Evolutionary conservation across 495 filamentous ascomycete genomes (phyloP).

Genomic region (Aspergillus baeticus): DNA sequence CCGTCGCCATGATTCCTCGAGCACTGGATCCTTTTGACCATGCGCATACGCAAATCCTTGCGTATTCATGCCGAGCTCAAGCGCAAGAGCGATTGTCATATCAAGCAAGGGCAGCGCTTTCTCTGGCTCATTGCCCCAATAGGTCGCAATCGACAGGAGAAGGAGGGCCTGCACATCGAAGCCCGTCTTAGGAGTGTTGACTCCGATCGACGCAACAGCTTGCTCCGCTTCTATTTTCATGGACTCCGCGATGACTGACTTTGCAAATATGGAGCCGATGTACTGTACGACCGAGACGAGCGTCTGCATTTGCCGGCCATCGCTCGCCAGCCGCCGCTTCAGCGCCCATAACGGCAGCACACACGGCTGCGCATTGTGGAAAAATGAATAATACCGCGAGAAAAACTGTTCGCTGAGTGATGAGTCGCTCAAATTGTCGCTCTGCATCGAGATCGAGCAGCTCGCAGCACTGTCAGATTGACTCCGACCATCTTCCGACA

Average conservation of each 20-base stretch:
- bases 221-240: not conserved
- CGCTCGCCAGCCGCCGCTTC: slow-evolving; percentile 1
- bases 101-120: slow-evolving; percentile 18
- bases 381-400: slow-evolving; percentile 15
- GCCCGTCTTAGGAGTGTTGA: not conserved
- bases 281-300: slow-evolving; percentile 17
- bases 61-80: slow-evolving; percentile 25
- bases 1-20: slow-evolving; percentile 30
- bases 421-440: slow-evolving; percentile 10
- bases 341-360: slow-evolving; percentile 16
- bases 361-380: slow-evolving; percentile 25
- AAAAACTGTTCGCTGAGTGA: slow-evolving; percentile 7
- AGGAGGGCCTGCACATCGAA: slow-evolving; percentile 26
- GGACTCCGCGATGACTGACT: not conserved
- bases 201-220: not conserved
- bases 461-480: slow-evolving; percentile 1
- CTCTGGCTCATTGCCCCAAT: slow-evolving; percentile 23
- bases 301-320: not conserved
- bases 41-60: slow-evolving; percentile 11
- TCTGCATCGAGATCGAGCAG: slow-evolving; percentile 1
- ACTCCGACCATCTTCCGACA: slow-evolving; percentile 1
- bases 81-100: slow-evolving; percentile 14
- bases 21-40: slow-evolving; percentile 10
- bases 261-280: slow-evolving; percentile 18
- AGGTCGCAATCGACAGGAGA: slow-evolving; percentile 23